Base-by-base conservation (phyloP, 257 asterid species). In the Petunia secreta region DNA sequence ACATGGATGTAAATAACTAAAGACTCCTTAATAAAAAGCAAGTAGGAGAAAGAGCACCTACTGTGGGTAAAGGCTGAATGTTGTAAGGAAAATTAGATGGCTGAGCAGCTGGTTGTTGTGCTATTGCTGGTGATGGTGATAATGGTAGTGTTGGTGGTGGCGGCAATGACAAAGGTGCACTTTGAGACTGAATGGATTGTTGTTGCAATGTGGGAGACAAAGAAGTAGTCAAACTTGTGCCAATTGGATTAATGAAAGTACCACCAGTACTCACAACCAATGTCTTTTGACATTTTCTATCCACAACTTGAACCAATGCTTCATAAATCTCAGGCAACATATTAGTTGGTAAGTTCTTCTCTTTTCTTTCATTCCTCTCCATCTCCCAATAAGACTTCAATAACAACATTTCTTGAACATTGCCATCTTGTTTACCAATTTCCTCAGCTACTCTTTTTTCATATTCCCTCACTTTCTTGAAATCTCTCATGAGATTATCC, bases 401-500 rank as follows among this genome's bases (percentile, higher is more conserved):
- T 52, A 52, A 52, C 58, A 25, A 25, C 48, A 0, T 71, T 82
- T 6, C 71, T 41, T 64, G 54, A 7, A 8, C 50, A 3, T 57
- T 74, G 1, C 39, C 76, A 48, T 50, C 43, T 58, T 6, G 58
- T 0, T 50, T 79, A 3, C 58, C 81, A 43, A 55, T 14, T 34
- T 34, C 68, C 55, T 57, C 88, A 57, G 83, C 81, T 10, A 76
- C 62, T 77, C 81, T 85, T 83, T 84, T 79, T 82, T 95, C 93
- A 36, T 88, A 87, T 39, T 93, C 97, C 65, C 98, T 88, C 10
- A 95, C 92, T 75, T 90, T 93, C 89, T 95, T 95, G 90, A 93
- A 95, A 89, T 95, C 99, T 68, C 98, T 85, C 98, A 93, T 93
- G 16, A 95, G 86, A 88, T 91, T 95, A 78, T 95, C 98, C 98